Percentiles rank a stretch among this genome's conserved stretches.
Conservation (phyloP, 331 rosid genomes). For the Cydonia oblonga region DNA sequence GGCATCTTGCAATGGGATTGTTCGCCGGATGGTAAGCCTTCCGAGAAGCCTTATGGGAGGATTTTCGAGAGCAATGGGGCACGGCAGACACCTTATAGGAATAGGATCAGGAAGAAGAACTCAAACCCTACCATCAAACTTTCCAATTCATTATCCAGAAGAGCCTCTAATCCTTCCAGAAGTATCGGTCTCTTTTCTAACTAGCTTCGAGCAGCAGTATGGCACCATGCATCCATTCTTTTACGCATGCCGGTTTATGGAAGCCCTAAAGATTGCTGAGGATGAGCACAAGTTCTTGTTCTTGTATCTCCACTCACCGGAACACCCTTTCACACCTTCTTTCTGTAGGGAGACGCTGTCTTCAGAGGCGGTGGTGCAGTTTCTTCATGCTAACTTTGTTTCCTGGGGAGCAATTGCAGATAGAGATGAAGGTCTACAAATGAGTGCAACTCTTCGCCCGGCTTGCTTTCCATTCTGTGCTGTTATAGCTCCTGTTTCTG, state of each 20-base stretch:
- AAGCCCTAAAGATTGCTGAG: conserved; percentile 52
- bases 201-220: conserved; percentile 45
- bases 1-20: conserved; percentile 24
- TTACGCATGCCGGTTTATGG: conserved; percentile 44
- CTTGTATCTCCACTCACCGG: conserved; percentile 68
- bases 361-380: conserved; percentile 48
- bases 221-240: conserved; percentile 56
- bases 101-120: conserved; percentile 45
- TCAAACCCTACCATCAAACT: conserved; percentile 21
- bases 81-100: conserved; percentile 23
- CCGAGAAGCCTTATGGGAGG: conserved; percentile 54
- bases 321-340: conserved; percentile 47
- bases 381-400: conserved; percentile 68
- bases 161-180: conserved; percentile 18
- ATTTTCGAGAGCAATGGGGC: conserved; percentile 43
- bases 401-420: conserved; percentile 60
- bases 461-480: conserved; percentile 58
- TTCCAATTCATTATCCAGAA: conserved; percentile 21
- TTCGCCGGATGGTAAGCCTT: conserved; percentile 51
- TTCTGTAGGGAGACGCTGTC: conserved; percentile 62
- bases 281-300: conserved; percentile 59
- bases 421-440: conserved; percentile 49
- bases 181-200: conserved; percentile 39
- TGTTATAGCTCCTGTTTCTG: conserved; percentile 43
- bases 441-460: conserved; percentile 50